phyloP scores from a whole-genome alignment of 371 early-diverging fungal species.

The Mucor mucedo region DNA sequence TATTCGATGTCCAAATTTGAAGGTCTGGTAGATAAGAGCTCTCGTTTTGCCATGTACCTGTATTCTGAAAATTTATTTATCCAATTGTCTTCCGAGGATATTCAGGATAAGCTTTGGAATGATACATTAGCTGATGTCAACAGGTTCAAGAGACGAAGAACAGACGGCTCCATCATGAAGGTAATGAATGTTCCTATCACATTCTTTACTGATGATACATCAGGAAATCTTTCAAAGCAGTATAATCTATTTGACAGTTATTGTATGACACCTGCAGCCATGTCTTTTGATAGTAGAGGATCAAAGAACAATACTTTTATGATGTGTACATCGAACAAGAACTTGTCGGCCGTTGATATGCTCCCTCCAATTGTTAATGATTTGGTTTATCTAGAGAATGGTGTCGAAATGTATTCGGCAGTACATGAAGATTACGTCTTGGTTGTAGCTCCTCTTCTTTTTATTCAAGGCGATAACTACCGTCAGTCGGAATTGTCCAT shows the following conservation, averaged over 20 bases:
- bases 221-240: slow-evolving; percentile 15
- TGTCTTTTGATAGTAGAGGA: slow-evolving; percentile 7
- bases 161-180: slow-evolving; percentile 7
- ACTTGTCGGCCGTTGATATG: slow-evolving; percentile 6
- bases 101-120: too few relatives aligned
- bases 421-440: neutral
- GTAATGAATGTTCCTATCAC: slow-evolving; percentile 4
- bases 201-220: slow-evolving; percentile 19
- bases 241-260: slow-evolving; percentile 15
- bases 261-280: slow-evolving; percentile 15
- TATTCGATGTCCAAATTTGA: too few relatives aligned
- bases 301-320: slow-evolving; percentile 5
- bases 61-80: too few relatives aligned
- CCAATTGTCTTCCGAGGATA: too few relatives aligned
- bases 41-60: too few relatives aligned
- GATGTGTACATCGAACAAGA: too few relatives aligned
- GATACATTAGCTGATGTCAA: too few relatives aligned
- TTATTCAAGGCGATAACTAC: slow-evolving; percentile 18
- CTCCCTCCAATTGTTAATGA: slow-evolving; percentile 10
- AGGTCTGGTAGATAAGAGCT: too few relatives aligned
- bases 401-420: slow-evolving; percentile 11
- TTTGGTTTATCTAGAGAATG: slow-evolving; percentile 8
- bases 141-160: neutral
- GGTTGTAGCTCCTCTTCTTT: slow-evolving; percentile 2
- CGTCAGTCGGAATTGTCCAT: slow-evolving; percentile 16